These are phyloP conservation scores for Rubia yunnanensis DNA, from an alignment of 257 asterid species.

Conservation along the genomic window DNA sequence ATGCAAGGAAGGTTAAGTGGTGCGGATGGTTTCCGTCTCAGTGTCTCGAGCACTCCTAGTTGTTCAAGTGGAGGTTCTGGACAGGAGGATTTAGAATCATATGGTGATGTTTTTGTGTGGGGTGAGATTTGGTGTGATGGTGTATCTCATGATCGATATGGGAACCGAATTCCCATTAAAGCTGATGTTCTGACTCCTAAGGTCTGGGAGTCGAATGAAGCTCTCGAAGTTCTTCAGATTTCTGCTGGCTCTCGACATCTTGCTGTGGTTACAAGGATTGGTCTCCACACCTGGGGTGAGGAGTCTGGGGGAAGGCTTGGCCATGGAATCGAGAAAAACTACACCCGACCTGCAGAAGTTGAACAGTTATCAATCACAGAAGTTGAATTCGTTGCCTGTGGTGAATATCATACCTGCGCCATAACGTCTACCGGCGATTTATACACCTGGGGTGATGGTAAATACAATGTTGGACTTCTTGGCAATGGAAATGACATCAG, in stretches of 20 bases:
- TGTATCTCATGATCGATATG: conserved; percentile 37
- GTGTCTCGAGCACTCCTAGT: conserved; percentile 93
- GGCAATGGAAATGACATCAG: conserved; percentile 85
- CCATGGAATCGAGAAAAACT: conserved; percentile 74
- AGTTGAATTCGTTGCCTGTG: conserved; percentile 70
- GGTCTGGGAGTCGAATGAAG: conserved; percentile 71
- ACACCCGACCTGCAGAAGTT: conserved; percentile 58
- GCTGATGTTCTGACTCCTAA: conserved; percentile 61
- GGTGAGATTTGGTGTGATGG: conserved; percentile 92
- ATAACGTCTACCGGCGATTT: conserved; percentile 73
- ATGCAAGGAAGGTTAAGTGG: conserved; percentile 82
- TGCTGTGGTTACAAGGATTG: conserved; percentile 85
- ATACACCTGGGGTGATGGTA: conserved; percentile 96
- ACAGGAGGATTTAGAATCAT: conserved; percentile 91
- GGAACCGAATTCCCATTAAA: conserved; percentile 48
- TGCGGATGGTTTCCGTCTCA: conserved; percentile 87
- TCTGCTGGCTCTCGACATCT: conserved; percentile 82
- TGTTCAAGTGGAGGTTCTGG: conserved; percentile 88
- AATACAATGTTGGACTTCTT: conserved; percentile 74
- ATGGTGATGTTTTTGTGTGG: conserved; percentile 97
- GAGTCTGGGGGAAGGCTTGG: conserved; percentile 90
- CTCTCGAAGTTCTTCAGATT: conserved; percentile 77
- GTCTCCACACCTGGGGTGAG: conserved; percentile 94
- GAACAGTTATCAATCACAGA: conserved; percentile 69
- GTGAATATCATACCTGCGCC: conserved; percentile 85